Percentiles rank a stretch among this genome's conserved stretches.
phyloP scores from a whole-genome alignment of 495 filamentous ascomycete species.

The Aeminium ludgeri region DNA sequence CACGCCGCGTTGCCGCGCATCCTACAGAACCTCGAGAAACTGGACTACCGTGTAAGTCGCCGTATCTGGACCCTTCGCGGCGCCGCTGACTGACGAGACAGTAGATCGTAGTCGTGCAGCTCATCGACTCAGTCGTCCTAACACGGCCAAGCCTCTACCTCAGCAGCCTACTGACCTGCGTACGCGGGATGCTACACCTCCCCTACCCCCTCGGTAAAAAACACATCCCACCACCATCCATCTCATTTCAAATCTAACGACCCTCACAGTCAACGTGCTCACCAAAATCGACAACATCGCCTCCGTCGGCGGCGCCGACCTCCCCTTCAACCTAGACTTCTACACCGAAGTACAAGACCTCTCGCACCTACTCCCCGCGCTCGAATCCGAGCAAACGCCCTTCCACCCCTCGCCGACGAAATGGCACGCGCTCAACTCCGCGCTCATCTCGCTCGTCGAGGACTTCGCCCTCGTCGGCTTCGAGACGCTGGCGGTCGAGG shows the following conservation, averaged over 20 bases:
- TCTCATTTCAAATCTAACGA: background rate
- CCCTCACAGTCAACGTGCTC: constrained; percentile 58
- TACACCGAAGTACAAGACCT: constrained; percentile 98
- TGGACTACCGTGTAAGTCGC: constrained; percentile 69
- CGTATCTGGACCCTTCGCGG: constrained; percentile 1
- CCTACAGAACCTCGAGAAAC: constrained; percentile 73
- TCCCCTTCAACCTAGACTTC: constrained; percentile 87
- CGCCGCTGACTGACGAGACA: constrained; percentile 9
- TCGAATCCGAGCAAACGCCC: constrained; percentile 35
- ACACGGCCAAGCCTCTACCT: constrained; percentile 88
- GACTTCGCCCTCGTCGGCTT: constrained; percentile 79
- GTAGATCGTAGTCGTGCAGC: constrained; percentile 76
- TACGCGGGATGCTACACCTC: constrained; percentile 94
- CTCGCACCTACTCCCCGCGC: constrained; percentile 59
- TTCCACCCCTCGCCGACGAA: constrained; percentile 28
- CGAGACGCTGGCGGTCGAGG: constrained; percentile 87
- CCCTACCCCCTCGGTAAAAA: constrained; percentile 54
- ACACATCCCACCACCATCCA: background rate
- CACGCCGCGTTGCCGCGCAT: constrained; percentile 80
- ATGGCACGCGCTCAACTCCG: constrained; percentile 66
- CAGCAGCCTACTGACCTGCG: constrained; percentile 75
- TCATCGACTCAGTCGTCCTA: constrained; percentile 81
- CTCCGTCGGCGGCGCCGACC: constrained; percentile 44
- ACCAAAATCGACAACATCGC: constrained; percentile 91
- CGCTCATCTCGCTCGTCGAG: constrained; percentile 71